These are phyloP conservation scores for Debaryomyces sp. DNA, from an alignment of 1,139 yeast genomes.

Conservation along the genomic window DNA sequence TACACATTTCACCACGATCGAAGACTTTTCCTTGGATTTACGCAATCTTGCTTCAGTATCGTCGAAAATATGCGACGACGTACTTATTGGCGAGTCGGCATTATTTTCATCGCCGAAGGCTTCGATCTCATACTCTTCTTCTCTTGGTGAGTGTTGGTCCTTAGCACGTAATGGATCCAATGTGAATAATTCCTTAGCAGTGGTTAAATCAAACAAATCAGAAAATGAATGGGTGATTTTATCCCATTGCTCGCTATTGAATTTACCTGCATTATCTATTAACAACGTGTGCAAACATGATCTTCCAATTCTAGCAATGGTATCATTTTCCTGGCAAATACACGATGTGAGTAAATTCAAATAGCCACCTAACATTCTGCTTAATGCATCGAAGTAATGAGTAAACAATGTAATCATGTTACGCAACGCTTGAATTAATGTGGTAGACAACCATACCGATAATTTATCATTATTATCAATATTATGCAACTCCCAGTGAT, in stretches of 20 bases:
- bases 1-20: slow-evolving; percentile 90
- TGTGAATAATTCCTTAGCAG: slow-evolving; percentile 82
- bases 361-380: slow-evolving; percentile 74
- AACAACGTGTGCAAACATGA: slow-evolving; percentile 82
- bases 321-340: slow-evolving; percentile 95
- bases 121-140: slow-evolving; percentile 20
- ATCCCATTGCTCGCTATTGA: slow-evolving; percentile 73
- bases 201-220: slow-evolving; percentile 74
- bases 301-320: slow-evolving; percentile 92
- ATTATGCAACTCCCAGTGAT: slow-evolving; percentile 73
- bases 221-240: slow-evolving; percentile 64
- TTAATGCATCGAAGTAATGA: slow-evolving; percentile 75
- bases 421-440: slow-evolving; percentile 91
- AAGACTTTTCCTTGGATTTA: slow-evolving; percentile 59
- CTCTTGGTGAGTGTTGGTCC: slow-evolving; percentile 19
- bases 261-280: slow-evolving; percentile 70
- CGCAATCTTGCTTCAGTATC: slow-evolving; percentile 29
- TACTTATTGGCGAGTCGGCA: slow-evolving; percentile 12
- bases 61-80: slow-evolving; percentile 14
- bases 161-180: slow-evolving; percentile 55
- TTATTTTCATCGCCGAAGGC: slow-evolving; percentile 18
- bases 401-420: slow-evolving; percentile 84
- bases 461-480: slow-evolving; percentile 65
- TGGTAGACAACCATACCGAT: slow-evolving; percentile 95
- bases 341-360: slow-evolving; percentile 79